A percentile compares a stretch with the other conserved stretches of the same genome.
Evolutionary conservation across 371 early-diverging fungal genomes (phyloP).

Genomic region (Phascolomyces articulosus): DNA sequence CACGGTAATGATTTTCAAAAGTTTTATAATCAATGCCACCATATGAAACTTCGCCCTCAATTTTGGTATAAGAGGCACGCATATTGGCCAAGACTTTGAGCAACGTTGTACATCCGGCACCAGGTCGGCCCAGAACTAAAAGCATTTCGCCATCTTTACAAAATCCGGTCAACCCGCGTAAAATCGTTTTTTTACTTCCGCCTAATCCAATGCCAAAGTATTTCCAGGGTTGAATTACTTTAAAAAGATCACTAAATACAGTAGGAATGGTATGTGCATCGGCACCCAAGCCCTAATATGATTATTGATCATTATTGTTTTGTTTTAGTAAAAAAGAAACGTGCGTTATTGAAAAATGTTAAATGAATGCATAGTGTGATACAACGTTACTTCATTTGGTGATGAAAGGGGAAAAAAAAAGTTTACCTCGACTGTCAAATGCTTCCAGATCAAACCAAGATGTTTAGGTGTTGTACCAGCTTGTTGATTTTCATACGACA

Average conservation of each 20-base stretch:
- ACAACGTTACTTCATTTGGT: no score
- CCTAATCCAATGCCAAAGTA: slow-evolving; percentile 24
- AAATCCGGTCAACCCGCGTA: slow-evolving; percentile 42
- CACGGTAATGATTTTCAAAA: slow-evolving; percentile 40
- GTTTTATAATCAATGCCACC: slow-evolving; percentile 43
- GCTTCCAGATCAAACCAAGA: slow-evolving; percentile 43
- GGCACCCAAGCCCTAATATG: slow-evolving; percentile 38
- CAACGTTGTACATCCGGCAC: slow-evolving; percentile 54
- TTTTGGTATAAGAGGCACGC: slow-evolving; percentile 35
- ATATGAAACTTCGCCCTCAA: slow-evolving; percentile 44
- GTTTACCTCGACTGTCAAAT: slow-evolving; percentile 37
- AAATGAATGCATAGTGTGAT: no score
- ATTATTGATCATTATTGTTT: slow-evolving; percentile 12
- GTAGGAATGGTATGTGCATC: slow-evolving; percentile 46
- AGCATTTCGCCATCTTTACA: slow-evolving; percentile 57
- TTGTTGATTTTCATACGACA: slow-evolving; percentile 9
- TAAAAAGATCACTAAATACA: slow-evolving; percentile 18
- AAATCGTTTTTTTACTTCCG: slow-evolving; percentile 28
- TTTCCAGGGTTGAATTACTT: slow-evolving; percentile 30
- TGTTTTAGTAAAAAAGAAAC: no score
- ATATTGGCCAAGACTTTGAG: slow-evolving; percentile 52
- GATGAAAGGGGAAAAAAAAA: no score
- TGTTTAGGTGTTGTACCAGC: slow-evolving; percentile 31
- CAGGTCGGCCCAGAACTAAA: slow-evolving; percentile 59
- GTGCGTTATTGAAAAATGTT: no score